Evolutionary conservation across 2,329 filamentous ascomycete species (phyloP).

Genomic region (Cadophora luteo-olivacea): DNA sequence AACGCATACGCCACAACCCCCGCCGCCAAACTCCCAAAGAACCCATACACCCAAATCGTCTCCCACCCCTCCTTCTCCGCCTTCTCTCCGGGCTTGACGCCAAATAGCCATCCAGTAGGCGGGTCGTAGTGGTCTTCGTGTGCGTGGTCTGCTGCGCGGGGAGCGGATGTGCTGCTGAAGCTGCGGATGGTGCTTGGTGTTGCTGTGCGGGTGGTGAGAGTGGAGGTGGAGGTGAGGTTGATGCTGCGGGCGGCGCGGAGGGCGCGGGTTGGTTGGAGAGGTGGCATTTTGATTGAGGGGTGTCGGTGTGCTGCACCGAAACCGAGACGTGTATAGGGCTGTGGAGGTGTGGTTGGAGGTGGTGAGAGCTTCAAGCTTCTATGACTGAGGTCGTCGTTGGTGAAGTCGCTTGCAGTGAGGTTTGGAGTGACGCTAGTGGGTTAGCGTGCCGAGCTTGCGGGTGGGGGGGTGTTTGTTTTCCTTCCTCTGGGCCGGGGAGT

Average conservation of each 20-base stretch:
- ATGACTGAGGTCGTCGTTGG: background rate
- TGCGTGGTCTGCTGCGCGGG: slow-evolving; percentile 36
- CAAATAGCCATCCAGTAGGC: slow-evolving; percentile 90
- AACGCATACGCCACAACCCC: slow-evolving; percentile 86
- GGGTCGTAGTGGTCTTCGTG: slow-evolving; percentile 76
- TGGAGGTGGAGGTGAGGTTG: background rate
- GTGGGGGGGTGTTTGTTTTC: background rate
- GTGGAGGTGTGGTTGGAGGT: slow-evolving; percentile 3
- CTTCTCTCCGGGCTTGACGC: slow-evolving; percentile 94
- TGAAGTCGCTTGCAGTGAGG: background rate
- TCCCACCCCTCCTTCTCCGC: slow-evolving; percentile 98
- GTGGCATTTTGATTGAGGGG: slow-evolving; percentile 15
- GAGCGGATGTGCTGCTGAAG: slow-evolving; percentile 5
- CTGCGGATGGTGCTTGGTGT: background rate
- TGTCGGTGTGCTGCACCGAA: background rate
- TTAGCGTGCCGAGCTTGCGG: slow-evolving; percentile 16
- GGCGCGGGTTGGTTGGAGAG: slow-evolving; percentile 2
- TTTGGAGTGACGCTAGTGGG: background rate
- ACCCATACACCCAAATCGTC: slow-evolving; percentile 81
- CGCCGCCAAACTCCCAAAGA: slow-evolving; percentile 77
- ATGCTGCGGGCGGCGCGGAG: slow-evolving; percentile 17
- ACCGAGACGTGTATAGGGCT: background rate
- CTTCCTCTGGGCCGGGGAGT: background rate
- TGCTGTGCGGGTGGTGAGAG: background rate
- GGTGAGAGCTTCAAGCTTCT: background rate